Conservation (phyloP, 2,329 filamentous ascomycete species). For the Akanthomyces lecanii region DNA sequence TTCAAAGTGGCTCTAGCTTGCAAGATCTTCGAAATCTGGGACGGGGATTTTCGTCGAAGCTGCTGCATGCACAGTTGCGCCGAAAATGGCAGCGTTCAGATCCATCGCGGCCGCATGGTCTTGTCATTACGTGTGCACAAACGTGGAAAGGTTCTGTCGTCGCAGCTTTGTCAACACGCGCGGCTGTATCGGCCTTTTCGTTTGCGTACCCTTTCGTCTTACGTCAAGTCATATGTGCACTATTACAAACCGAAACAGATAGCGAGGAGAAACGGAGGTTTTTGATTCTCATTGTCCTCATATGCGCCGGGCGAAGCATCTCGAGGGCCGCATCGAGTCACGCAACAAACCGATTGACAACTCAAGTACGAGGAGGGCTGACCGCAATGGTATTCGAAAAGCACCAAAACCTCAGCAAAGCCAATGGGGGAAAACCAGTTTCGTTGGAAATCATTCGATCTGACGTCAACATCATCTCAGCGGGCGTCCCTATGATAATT, state of each 20-base stretch:
- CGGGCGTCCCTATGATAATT: background rate
- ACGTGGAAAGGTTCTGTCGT: background rate
- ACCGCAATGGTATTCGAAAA: constrained; percentile 47
- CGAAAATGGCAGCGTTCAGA: background rate
- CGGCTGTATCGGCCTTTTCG: background rate
- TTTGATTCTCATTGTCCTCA: background rate
- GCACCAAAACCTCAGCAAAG: constrained; percentile 30
- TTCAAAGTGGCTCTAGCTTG: background rate
- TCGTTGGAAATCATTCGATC: background rate
- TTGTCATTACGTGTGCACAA: background rate
- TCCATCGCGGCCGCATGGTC: background rate
- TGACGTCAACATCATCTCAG: background rate
- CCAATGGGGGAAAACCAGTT: constrained; percentile 25
- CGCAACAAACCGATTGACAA: constrained; percentile 24
- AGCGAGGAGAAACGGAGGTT: background rate
- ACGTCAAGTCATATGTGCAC: background rate
- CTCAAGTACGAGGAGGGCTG: constrained; percentile 29
- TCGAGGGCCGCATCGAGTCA: background rate
- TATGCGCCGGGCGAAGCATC: background rate
- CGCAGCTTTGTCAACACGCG: background rate
- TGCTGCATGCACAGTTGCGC: background rate
- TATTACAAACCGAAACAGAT: background rate
- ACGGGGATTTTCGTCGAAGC: background rate
- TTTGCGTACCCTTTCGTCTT: background rate
- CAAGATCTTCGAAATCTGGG: background rate